Percentiles rank a stretch among this genome's conserved stretches.
These are phyloP conservation scores for Pyrenula massariospora DNA, from an alignment of 495 filamentous ascomycete genomes.

Conservation along the genomic window DNA sequence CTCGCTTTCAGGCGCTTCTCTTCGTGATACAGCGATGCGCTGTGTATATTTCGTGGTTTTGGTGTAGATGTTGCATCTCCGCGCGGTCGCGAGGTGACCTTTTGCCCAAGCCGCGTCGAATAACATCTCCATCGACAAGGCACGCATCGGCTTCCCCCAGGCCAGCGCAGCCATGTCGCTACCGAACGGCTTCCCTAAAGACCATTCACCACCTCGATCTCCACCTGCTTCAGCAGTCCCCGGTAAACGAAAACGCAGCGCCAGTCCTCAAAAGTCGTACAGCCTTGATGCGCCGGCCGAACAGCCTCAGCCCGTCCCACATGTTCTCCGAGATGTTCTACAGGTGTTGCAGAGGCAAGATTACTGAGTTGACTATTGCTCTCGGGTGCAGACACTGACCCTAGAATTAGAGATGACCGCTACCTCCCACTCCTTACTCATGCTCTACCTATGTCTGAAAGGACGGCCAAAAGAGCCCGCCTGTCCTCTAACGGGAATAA, in stretches of 20 bases:
- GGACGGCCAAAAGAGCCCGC: neutral
- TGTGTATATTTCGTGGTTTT: neutral
- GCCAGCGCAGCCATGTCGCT: neutral
- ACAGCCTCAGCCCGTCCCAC: constrained; percentile 24
- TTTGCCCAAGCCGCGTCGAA: neutral
- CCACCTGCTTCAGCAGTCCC: constrained; percentile 22
- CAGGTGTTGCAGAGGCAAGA: constrained; percentile 27
- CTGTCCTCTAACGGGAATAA: constrained; percentile 5
- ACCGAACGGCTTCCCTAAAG: neutral
- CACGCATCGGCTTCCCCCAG: neutral
- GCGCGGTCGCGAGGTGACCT: neutral
- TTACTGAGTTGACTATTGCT: constrained; percentile 1
- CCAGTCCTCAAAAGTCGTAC: constrained; percentile 26
- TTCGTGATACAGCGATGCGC: neutral
- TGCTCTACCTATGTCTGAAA: constrained; percentile 22
- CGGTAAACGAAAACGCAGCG: constrained; percentile 33
- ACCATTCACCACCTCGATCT: constrained; percentile 20
- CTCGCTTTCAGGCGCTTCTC: too few relatives aligned
- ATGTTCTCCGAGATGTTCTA: constrained; percentile 27
- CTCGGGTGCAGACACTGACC: too few relatives aligned
- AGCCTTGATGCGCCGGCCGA: constrained; percentile 14
- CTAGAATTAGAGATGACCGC: constrained; percentile 28
- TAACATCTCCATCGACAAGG: neutral
- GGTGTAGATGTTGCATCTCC: neutral
- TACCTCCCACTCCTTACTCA: constrained; percentile 31